Evolutionary conservation across 192 early-diverging fungal genomes (phyloP), one percentile per base, ranked within the genome.

Genomic region (Chytriomyces confervae): DNA sequence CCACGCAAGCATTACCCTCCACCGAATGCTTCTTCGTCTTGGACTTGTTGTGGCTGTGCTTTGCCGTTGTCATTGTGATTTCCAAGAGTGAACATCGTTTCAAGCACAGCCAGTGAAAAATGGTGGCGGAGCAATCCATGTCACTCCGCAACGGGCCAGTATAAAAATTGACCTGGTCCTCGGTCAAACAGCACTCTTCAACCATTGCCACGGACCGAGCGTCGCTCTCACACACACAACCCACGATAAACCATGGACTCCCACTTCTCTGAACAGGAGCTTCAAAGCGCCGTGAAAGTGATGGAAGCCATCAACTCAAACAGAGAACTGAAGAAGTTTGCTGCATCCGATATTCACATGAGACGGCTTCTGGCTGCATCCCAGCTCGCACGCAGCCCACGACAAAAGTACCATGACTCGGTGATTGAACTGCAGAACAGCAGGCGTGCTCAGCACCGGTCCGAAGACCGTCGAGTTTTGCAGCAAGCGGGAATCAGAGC

Each of bases 291-390:
- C 8, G 50, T 78, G 24, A 74, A 68, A 44, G 78, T 88, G 13
- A 79, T 88, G 50, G 72, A 53, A 61, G 62, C 83, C n/a, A 84
- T 86, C 69, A 62, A 48, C 43, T 63, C 75, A 11, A 69, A 85
- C 51, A 78, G 78, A 6, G 78, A 81, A 8, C 78, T 80, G 46
- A 78, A 84, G 48, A 24, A 48, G 45, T 82, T 82, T 50, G 87
- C 87, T 7, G 13, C 13, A 50, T 7, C 57, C 6, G 67, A 72
- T 72, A 66, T 71, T n/a, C 27, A 62, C 44, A 50, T 86, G 27
- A 36, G 68, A 10, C 5, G 20, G 11, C 73, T 87, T 9, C 76
- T 87, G 47, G 64, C 50, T 36, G 48, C 75, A 13, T 80, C 78
- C 18, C 71, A 49, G 9, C 20, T 50, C 11, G 72, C 79, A 11